Conservation (phyloP, 306 rosid species). For the Castanopsis chinensis region DNA sequence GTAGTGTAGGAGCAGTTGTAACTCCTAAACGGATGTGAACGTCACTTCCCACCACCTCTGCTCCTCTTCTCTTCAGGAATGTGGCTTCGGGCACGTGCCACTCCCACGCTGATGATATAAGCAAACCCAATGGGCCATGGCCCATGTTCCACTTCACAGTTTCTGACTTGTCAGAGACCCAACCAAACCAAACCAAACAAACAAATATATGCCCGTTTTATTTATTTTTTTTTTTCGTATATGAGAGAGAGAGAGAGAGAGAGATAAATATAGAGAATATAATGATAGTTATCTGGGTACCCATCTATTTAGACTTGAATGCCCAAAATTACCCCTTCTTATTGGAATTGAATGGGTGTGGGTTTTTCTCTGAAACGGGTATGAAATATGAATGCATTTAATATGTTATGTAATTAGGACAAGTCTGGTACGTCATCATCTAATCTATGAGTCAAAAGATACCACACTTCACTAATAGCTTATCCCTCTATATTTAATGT, state of each 20-base stretch:
- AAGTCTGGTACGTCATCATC: no score
- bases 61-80: background rate
- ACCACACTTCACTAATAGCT: background rate
- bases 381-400: background rate
- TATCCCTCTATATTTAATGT: background rate
- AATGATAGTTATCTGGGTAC: background rate
- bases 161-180: background rate
- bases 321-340: background rate
- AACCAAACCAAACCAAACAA: background rate
- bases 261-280: no score
- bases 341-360: background rate
- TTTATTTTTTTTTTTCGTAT: no score
- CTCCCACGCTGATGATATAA: background rate
- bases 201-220: no score
- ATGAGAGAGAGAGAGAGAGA: no score
- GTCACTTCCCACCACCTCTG: slow-evolving; percentile 14
- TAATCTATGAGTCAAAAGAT: background rate
- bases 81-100: slow-evolving; percentile 13
- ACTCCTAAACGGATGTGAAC: slow-evolving; percentile 15
- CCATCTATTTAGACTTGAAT: background rate
- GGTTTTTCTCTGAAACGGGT: background rate
- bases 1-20: slow-evolving; percentile 27
- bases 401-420: background rate
- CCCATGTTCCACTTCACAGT: background rate
- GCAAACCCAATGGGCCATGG: background rate